Conservation (phyloP, 1,139 yeast genomes). For the Pneumocystis oryctolagi region DNA sequence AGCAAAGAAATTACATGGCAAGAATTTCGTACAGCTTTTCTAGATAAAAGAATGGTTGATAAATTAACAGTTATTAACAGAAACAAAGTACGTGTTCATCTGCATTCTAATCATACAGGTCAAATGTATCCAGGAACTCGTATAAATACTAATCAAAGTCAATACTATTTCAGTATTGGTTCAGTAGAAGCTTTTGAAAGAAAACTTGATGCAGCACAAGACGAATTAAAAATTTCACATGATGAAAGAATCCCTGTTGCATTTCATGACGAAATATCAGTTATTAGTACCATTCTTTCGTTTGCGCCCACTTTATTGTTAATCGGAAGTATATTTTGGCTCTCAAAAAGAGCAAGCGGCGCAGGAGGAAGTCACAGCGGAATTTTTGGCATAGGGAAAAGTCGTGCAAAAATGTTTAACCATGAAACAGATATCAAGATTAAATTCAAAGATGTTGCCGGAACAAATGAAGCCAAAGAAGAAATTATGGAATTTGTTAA, state of each 20-base stretch:
- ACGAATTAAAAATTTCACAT: conserved; percentile 46
- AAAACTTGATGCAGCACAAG: conserved; percentile 61
- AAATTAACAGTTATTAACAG: conserved; percentile 64
- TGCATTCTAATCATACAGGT: conserved; percentile 39
- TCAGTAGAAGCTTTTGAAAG: conserved; percentile 85
- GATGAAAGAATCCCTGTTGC: conserved; percentile 69
- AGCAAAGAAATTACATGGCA: conserved; percentile 57
- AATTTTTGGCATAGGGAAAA: conserved; percentile 23
- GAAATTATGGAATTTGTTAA: conserved; percentile 96
- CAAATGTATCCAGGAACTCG: conserved; percentile 18
- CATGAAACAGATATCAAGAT: conserved; percentile 83
- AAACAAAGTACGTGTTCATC: conserved; percentile 62
- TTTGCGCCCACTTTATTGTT: conserved; percentile 72
- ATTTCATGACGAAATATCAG: conserved; percentile 53
- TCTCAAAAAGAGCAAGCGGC: conserved; percentile 45
- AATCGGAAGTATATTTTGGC: conserved; percentile 71
- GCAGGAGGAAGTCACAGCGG: conserved; percentile 43
- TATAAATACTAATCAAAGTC: conserved; percentile 10
- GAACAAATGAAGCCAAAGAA: conserved; percentile 92
- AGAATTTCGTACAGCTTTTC: conserved; percentile 69
- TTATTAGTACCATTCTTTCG: conserved; percentile 49
- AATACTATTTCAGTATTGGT: conserved; percentile 60
- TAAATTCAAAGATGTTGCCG: conserved; percentile 88
- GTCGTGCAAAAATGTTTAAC: conserved; percentile 67
- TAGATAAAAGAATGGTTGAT: conserved; percentile 72